Percentiles rank a stretch among this genome's conserved stretches.
Conservation (phyloP, 306 rosid genomes). For the Lathyrus aphaca region DNA sequence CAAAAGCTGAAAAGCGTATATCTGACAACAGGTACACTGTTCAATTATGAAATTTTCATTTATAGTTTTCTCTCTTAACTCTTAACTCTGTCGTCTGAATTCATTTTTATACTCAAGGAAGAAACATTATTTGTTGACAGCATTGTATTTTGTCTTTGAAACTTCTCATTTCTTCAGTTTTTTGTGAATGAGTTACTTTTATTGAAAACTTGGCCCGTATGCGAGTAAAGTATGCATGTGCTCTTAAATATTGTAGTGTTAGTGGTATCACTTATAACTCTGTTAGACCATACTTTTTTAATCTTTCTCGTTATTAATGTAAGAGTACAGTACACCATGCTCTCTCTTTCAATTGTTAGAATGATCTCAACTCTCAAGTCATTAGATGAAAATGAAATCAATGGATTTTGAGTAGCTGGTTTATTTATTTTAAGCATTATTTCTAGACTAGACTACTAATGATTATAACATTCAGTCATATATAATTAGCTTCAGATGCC, state of each 20-base stretch:
- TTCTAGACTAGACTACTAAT: too few species aligned
- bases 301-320: background rate
- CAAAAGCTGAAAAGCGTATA: slow-evolving; percentile 94
- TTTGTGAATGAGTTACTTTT: slow-evolving; percentile 13
- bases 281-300: background rate
- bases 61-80: background rate
- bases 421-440: too few species aligned
- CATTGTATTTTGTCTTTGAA: slow-evolving; percentile 27
- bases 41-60: slow-evolving; percentile 12
- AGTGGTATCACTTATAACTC: slow-evolving; percentile 19
- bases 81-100: background rate
- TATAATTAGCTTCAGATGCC: slow-evolving; percentile 31
- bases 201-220: slow-evolving; percentile 23
- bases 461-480: too few species aligned
- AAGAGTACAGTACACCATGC: background rate
- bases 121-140: slow-evolving; percentile 1
- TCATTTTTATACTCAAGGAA: slow-evolving; percentile 3
- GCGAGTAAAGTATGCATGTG: background rate
- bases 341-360: background rate
- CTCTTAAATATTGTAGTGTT: slow-evolving; percentile 7
- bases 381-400: slow-evolving; percentile 3
- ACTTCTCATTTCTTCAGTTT: slow-evolving; percentile 4
- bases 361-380: background rate
- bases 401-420: too few species aligned
- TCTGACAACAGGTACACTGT: slow-evolving; percentile 76